Base-by-base conservation (phyloP, 768 basidiomycete species). In the Chalciporus sphaerocephalus region DNA sequence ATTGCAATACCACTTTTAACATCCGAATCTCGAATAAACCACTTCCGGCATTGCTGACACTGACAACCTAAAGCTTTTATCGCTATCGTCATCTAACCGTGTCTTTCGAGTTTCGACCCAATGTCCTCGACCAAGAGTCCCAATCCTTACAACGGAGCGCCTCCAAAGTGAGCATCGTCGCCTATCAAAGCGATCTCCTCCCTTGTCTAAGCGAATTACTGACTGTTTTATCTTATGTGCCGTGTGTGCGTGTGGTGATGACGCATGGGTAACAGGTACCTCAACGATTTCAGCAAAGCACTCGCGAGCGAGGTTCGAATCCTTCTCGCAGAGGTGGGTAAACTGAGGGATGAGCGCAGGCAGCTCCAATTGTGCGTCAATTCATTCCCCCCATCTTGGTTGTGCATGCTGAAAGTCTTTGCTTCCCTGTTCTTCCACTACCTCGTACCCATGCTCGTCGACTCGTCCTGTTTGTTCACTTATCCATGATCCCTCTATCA, bases 271-370 rank as follows among this genome's bases (percentile, higher is more conserved):
- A 6, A 36, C 55, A 75, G 75, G 60, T 80, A 80, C 57, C 57
- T 80, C 41, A 76, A 79, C 51, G 78, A 80, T 55, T 80, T 80
- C 58, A 79, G 77, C 63, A 81, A 81, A 53, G 80, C 80, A 1
- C 74, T 81, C 30, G 79, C 80, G 8, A 62, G 71, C 44, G 79
- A 81, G 58, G 78, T 81, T n/a, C 75, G 79, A 27, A 79, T 81
- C 44, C 71, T 81, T 13, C 72, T 81, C 20, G 73, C 74, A 17
- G 79, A 81, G 53, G 80, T 81, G 15, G 79, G 79, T 20, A 78
- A 81, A 53, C 71, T 81, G 20, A 69, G 79, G 41, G 79, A 81
- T 44, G 79, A 81, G 59, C 74, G 80, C 35, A 64, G 78, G 23
- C 71, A 75, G 35, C 62, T 81, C 47, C 80, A 81, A 48, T 76